Evolutionary conservation across 257 asterid species (phyloP).

Genomic region (Solanum sejunctum): DNA sequence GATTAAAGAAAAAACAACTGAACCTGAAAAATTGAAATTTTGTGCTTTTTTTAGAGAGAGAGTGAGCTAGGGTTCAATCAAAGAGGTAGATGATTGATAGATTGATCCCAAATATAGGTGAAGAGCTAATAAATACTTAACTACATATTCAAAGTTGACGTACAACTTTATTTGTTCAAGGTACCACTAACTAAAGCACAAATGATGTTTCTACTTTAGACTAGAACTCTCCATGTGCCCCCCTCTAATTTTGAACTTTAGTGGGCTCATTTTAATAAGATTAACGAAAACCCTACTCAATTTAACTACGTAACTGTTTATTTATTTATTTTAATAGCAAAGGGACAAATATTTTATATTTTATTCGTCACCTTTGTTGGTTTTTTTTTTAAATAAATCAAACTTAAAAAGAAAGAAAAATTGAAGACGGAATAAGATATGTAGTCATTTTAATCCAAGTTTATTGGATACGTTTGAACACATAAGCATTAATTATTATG

Average conservation of each 20-base stretch:
- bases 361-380: background rate
- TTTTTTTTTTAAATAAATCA: background rate
- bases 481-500: background rate
- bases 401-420: background rate
- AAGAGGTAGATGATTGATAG: background rate
- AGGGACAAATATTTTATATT: background rate
- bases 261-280: background rate
- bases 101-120: background rate
- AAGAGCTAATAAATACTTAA: background rate
- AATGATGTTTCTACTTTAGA: background rate
- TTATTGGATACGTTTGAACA: background rate
- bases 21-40: background rate
- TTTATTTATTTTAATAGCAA: background rate
- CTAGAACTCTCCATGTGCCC: background rate
- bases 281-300: background rate
- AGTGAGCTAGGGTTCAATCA: slow-evolving; percentile 5
- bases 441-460: background rate
- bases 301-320: background rate
- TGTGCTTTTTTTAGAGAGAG: background rate
- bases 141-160: background rate
- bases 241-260: background rate
- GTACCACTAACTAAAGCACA: background rate
- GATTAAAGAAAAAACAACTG: background rate
- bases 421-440: background rate
- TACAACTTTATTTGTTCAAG: background rate